Evolutionary conservation across 2,329 filamentous ascomycete species (phyloP).

Genomic region (Trichoderma asperellum): DNA sequence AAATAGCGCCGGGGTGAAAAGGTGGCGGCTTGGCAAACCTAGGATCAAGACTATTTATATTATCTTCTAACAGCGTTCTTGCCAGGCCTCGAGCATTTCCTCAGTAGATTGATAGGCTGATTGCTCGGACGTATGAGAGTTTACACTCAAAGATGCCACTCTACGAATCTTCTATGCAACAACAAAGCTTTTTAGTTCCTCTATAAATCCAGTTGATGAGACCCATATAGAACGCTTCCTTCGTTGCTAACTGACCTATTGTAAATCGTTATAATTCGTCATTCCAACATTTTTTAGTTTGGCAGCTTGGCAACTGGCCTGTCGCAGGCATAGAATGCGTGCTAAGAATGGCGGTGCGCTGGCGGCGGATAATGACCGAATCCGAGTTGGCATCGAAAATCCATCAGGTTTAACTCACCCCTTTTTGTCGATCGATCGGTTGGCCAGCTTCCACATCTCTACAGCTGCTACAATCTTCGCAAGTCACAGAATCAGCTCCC

Average conservation of each 20-base stretch:
- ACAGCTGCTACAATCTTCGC: background rate
- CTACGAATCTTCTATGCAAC: no score
- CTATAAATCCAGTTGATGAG: no score
- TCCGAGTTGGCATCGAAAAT: background rate
- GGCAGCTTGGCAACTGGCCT: background rate
- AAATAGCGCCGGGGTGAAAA: no score
- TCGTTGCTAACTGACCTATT: background rate
- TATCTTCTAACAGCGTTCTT: no score
- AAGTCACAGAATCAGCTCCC: background rate
- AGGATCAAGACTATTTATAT: no score
- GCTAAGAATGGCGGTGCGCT: background rate
- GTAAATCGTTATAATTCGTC: background rate
- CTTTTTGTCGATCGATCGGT: background rate
- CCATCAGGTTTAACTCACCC: background rate
- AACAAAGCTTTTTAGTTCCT: no score
- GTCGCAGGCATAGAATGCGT: background rate
- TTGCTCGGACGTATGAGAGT: no score
- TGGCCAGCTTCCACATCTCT: background rate
- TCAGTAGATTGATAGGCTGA: no score
- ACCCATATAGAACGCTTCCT: background rate
- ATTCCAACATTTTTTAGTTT: background rate
- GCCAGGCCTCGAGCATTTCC: no score
- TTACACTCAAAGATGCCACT: no score
- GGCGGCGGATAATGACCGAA: background rate
- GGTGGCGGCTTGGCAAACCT: no score